phyloP scores from a whole-genome alignment of 2,329 filamentous ascomycete genomes.

The Trichoderma citrinoviride region DNA sequence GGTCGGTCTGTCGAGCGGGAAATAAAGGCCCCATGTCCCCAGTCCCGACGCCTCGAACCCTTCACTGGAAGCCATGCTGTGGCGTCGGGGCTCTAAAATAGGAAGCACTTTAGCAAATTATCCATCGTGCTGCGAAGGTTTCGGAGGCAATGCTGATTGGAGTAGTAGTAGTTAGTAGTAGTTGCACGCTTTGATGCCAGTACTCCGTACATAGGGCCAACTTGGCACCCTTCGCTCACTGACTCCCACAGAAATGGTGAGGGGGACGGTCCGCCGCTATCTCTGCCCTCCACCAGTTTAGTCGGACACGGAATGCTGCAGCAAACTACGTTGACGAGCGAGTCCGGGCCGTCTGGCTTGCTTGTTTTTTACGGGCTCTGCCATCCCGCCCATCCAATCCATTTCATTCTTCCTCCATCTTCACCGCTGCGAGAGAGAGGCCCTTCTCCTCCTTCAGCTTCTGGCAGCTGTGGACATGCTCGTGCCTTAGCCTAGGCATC shows the following conservation, averaged over 20 bases:
- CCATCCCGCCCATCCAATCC: neutral
- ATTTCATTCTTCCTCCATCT: neutral
- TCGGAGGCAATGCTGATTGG: neutral
- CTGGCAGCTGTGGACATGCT: neutral
- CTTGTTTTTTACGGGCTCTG: neutral
- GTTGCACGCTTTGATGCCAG: neutral
- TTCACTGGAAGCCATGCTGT: neutral
- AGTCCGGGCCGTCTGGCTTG: neutral
- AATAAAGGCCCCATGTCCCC: neutral
- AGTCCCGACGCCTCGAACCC: neutral
- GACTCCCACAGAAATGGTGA: neutral
- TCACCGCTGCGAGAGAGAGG: slow-evolving; percentile 4
- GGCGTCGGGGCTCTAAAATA: slow-evolving; percentile 5
- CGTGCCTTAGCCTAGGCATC: neutral
- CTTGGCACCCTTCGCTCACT: neutral
- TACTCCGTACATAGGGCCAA: neutral
- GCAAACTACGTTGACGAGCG: neutral
- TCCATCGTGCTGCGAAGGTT: neutral
- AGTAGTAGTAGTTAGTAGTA: no score
- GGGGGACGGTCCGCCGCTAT: slow-evolving; percentile 7
- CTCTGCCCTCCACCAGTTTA: slow-evolving; percentile 9
- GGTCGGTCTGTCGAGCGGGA: neutral
- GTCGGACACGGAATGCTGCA: slow-evolving; percentile 13
- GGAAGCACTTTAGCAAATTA: neutral
- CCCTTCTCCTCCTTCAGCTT: neutral